phyloP scores from a whole-genome alignment of 805 yeast genomes.

The Pichia paraexigua region DNA sequence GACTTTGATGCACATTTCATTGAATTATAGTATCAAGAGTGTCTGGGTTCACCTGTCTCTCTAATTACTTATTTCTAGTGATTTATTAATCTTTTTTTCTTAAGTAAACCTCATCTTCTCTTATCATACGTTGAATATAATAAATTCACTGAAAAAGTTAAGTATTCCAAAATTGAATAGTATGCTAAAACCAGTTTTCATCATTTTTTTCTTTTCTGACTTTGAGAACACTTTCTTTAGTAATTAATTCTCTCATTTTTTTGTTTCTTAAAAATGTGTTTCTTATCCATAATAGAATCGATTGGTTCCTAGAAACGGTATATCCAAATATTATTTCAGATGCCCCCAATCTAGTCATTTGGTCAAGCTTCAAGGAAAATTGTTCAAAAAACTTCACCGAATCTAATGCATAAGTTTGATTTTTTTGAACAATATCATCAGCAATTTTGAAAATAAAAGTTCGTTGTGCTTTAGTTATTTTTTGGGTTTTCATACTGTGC shows the following conservation, averaged over 20 bases:
- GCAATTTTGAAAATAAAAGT: conserved; percentile 11
- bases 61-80: too few species aligned
- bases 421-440: conserved; percentile 13
- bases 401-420: conserved; percentile 17
- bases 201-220: neutral
- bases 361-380: neutral
- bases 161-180: too few species aligned
- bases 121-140: too few species aligned
- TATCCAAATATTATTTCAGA: neutral
- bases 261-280: neutral
- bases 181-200: neutral
- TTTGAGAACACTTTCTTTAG: neutral
- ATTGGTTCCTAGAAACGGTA: neutral
- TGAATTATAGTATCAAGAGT: too few species aligned
- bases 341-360: neutral
- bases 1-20: too few species aligned
- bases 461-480: conserved; percentile 1
- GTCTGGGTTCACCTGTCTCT: too few species aligned
- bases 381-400: conserved; percentile 10
- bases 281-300: neutral
- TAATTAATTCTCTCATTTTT: neutral
- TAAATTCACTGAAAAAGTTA: too few species aligned
- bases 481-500: neutral
- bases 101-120: too few species aligned
- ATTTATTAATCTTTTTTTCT: too few species aligned